These are phyloP conservation scores for Cladophialophora yegresii DNA, from an alignment of 2,329 filamentous ascomycete species.

Conservation along the genomic window DNA sequence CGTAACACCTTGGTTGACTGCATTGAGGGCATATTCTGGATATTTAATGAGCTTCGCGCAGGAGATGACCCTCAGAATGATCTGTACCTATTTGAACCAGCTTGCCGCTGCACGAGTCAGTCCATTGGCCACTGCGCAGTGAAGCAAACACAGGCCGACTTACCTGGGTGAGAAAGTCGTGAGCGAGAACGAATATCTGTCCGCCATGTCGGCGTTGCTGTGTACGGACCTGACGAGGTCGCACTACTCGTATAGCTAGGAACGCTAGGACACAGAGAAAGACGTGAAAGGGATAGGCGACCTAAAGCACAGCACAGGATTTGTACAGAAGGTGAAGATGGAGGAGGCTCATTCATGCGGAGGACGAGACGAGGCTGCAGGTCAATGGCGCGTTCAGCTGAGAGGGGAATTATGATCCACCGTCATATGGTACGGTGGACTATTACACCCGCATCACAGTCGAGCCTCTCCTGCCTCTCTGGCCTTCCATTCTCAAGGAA, in stretches of 20 bases:
- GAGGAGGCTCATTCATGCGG: neutral
- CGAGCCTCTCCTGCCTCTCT: too few relatives aligned
- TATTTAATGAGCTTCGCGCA: slow-evolving; percentile 33
- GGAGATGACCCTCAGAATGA: slow-evolving; percentile 24
- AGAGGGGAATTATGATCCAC: neutral
- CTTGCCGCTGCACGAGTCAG: slow-evolving; percentile 75
- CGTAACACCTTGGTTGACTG: slow-evolving; percentile 98
- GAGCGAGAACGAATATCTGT: slow-evolving; percentile 98
- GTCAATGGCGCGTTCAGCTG: slow-evolving; percentile 20
- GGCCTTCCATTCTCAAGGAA: neutral
- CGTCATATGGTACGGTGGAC: neutral
- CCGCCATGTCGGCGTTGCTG: slow-evolving; percentile 68
- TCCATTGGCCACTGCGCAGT: slow-evolving; percentile 26
- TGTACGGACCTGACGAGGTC: neutral
- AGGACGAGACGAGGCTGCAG: slow-evolving; percentile 22
- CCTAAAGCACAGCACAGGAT: neutral
- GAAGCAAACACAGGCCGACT: slow-evolving; percentile 43
- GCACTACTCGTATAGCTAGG: neutral
- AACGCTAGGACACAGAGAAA: neutral
- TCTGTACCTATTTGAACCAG: slow-evolving; percentile 90
- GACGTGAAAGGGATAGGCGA: neutral
- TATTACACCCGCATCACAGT: neutral
- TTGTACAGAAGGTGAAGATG: neutral
- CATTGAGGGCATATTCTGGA: slow-evolving; percentile 96
- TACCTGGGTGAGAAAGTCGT: slow-evolving; percentile 99